A percentile compares a stretch with the other conserved stretches of the same genome.
These are phyloP conservation scores for Huntiella abstrusa DNA, from an alignment of 2,329 filamentous ascomycete genomes.

Conservation along the genomic window DNA sequence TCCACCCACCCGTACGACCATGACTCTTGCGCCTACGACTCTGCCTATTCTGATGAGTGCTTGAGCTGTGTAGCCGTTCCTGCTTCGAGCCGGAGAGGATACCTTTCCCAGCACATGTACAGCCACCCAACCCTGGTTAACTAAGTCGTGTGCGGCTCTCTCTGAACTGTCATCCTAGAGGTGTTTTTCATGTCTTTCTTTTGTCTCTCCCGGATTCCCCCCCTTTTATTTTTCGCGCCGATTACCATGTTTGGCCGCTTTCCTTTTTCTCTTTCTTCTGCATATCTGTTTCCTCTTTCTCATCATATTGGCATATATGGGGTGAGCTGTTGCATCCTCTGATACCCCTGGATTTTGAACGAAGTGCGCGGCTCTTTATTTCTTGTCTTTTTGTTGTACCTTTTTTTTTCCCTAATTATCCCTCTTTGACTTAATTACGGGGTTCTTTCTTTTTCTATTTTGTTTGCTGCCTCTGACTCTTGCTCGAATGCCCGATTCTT, in stretches of 20 bases:
- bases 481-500: too few species aligned
- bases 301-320: conserved; percentile 10
- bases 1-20: conserved; percentile 25
- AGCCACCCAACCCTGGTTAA: conserved; percentile 35
- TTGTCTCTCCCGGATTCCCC: conserved; percentile 9
- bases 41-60: conserved; percentile 27
- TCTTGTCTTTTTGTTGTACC: conserved; percentile 13
- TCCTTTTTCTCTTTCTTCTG: conserved; percentile 11
- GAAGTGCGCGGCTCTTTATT: conserved; percentile 10
- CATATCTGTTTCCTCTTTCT: conserved; percentile 2
- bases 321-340: conserved; percentile 10
- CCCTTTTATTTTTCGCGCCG: not conserved
- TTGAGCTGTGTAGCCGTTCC: conserved; percentile 26
- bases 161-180: conserved; percentile 5
- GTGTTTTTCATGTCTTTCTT: conserved; percentile 2
- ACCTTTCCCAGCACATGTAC: conserved; percentile 29
- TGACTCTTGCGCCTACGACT: conserved; percentile 33
- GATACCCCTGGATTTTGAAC: conserved; percentile 9
- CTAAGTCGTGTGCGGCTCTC: conserved; percentile 15
- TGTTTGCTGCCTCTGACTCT: conserved; percentile 1
- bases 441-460: conserved; percentile 4
- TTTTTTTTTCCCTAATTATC: not conserved
- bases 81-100: conserved; percentile 25
- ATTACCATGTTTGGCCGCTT: conserved; percentile 13
- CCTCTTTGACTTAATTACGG: not conserved